Base-by-base conservation (phyloP, 2,329 filamentous ascomycete genomes). In the Talaromyces piceae region DNA sequence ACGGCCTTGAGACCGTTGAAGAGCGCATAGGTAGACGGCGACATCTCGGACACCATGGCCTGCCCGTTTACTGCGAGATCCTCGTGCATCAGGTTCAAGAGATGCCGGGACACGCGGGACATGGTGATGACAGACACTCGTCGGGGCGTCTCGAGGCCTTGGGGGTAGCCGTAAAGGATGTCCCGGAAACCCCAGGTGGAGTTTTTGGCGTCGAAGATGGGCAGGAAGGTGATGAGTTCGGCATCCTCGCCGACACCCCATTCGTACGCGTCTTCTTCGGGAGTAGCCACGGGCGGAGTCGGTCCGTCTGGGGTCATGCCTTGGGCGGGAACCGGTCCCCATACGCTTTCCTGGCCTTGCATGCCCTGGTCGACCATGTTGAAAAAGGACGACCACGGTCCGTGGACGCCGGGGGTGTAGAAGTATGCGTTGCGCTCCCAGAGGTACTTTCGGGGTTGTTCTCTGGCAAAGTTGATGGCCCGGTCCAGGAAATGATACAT, bases 241-340 rank as follows among this genome's bases (percentile, higher is more conserved):
- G 91, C 90, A 53, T 93, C 86, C 67, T 96, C 91, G 49, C 81
- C 87, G 0, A 91, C 82, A 51, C 86, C 86, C 86, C 86, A 89
- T 62, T 81, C 70, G 64, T 86, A 88, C 53, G 84, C 72, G 60
- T 89, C 86, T 16, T 78, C 68, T 46, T 76, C 70, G 13, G 81
- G 74, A 43, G 78, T 79, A 0, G 71, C 65, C 2, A 76, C 76
- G 0, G 84, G 83, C 8, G 84, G 84, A 45, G 76, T 76, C 5
- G 81, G 83, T 13, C 83, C 84, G 23, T 81, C 70, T 0, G 84
- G 83, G 18, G 68, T 73, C 57, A 83, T 75, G 49, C 82, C 78
- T 2, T 86, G 74, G 52, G 86, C 73, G 16, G 79, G 71, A 0
- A 76, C 72, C 4, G 33, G 67, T 0, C 86, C 86, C 87, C 87